Base-by-base conservation (phyloP, 306 rosid genomes). In the Arachis stenosperma region DNA sequence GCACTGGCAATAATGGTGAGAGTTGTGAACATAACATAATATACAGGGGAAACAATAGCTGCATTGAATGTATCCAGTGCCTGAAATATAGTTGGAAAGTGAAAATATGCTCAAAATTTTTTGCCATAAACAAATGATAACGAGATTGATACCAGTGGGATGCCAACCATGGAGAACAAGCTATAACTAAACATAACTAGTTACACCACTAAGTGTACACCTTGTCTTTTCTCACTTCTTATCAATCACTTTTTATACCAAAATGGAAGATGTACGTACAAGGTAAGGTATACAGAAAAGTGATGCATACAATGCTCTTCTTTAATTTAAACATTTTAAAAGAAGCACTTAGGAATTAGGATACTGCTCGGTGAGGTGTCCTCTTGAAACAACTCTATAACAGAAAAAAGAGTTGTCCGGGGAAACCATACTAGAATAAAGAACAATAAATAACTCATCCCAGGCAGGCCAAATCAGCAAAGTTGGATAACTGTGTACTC, bases 21-120 rank as follows among this genome's bases (percentile, higher is more conserved):
- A 78, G 98, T 92, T 41, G 98, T 92, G 83, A 92, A 92, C 98
- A 92, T 90, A 43, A 86, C 96, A 88, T 92, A 92, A 76, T 92
- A 92, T 36, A 92, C 90, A 2, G 98, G 98, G 70, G 98, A 88
- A 79, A 92, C 93, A 73, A 92, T 81, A 55, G 95, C 87, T 40
- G 94, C 89, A 22, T 81, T 87, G 82, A 92, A 92, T 72, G 94
- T 88, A 84, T 92, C 98, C 84, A 92, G 79, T 36, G 98, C 98
- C 98, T 92, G 90, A 80, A 73, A 82, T 41, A 77, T 37, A 9
- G 65, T 79, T 15, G 29, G 64, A 22, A 7, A 70, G 67, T 10
- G 41, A 46, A 61, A 65, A 59, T 75, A 30, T 30, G 55, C 70
- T 81, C 67, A 47, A 62, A 39, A 47, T 40, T 48, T 40, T 12